Evolutionary conservation across 225 moss, liverwort and hornwort genomes (phyloP).

Genomic region (Bryum argenteum): DNA sequence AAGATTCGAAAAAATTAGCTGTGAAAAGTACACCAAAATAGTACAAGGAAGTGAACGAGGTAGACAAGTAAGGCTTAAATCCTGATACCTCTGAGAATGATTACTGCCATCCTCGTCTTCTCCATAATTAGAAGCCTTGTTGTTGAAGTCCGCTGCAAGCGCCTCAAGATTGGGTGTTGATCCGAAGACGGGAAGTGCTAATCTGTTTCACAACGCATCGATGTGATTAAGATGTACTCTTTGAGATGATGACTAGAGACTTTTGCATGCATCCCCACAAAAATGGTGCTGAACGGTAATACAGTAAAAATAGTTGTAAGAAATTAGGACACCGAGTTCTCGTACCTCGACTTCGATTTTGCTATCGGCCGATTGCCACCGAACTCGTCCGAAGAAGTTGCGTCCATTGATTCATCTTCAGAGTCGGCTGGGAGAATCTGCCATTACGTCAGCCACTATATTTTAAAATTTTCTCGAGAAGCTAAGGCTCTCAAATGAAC

Average conservation of each 20-base stretch:
- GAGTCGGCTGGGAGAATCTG: conserved; percentile 45
- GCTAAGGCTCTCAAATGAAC: background rate
- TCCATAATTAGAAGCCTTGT: conserved; percentile 36
- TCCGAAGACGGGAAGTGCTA: conserved; percentile 82
- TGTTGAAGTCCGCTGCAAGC: conserved; percentile 70
- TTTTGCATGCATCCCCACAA: background rate
- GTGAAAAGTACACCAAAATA: background rate
- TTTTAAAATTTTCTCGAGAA: conserved; percentile 1
- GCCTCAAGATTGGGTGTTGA: conserved; percentile 86
- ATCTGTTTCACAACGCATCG: conserved; percentile 39
- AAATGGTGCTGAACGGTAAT: conserved; percentile 1
- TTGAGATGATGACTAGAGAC: background rate
- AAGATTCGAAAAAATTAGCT: background rate
- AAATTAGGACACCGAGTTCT: background rate
- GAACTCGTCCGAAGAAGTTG: conserved; percentile 27
- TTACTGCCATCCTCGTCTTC: conserved; percentile 60
- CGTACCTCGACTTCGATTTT: conserved; percentile 39
- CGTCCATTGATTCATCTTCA: conserved; percentile 37
- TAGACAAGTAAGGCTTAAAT: conserved; percentile 4
- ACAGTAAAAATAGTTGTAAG: background rate
- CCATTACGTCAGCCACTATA: conserved; percentile 6
- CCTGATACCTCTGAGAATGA: conserved; percentile 40
- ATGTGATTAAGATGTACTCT: background rate
- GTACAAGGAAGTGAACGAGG: background rate
- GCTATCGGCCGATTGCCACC: conserved; percentile 25